Evolutionary conservation across 2,329 filamentous ascomycete species (phyloP).

Genomic region (Fusarium hainanense): DNA sequence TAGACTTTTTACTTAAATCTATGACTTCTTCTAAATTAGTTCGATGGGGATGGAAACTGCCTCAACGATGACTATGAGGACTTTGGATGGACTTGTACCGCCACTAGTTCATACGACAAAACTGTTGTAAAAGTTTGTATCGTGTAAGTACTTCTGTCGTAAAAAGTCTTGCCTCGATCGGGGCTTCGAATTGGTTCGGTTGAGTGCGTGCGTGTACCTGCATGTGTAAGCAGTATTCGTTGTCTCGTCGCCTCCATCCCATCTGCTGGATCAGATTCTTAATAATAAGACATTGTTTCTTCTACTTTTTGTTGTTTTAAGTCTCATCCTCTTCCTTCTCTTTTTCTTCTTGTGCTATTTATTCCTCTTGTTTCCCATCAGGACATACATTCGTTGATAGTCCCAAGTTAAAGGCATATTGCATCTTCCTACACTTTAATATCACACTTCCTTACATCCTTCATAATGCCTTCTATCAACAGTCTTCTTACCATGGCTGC

Average conservation of each 20-base stretch:
- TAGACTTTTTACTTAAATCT: conserved; percentile 19
- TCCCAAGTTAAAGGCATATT: neutral
- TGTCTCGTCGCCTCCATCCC: conserved; percentile 16
- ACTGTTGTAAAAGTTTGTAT: neutral
- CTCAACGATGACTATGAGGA: conserved; percentile 14
- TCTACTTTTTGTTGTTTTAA: neutral
- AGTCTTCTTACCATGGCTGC: conserved; percentile 51
- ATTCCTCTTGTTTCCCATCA: neutral
- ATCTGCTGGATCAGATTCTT: conserved; percentile 5
- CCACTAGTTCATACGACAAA: conserved; percentile 1
- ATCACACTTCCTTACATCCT: neutral
- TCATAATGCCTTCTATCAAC: conserved; percentile 49
- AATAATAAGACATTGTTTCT: conserved; percentile 6
- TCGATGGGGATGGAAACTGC: neutral
- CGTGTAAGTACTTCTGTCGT: conserved; percentile 4
- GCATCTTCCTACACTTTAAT: neutral
- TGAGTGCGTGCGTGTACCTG: conserved; percentile 27
- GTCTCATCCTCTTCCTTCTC: neutral
- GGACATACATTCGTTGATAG: conserved; percentile 33
- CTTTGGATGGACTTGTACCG: conserved; percentile 18
- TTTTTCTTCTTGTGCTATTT: conserved; percentile 4
- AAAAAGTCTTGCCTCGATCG: conserved; percentile 6
- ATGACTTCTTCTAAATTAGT: conserved; percentile 1
- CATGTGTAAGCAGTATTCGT: conserved; percentile 21
- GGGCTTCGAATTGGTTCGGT: conserved; percentile 8